phyloP scores from a whole-genome alignment of 2,329 filamentous ascomycete genomes.

The Uncinocarpus reesii region DNA sequence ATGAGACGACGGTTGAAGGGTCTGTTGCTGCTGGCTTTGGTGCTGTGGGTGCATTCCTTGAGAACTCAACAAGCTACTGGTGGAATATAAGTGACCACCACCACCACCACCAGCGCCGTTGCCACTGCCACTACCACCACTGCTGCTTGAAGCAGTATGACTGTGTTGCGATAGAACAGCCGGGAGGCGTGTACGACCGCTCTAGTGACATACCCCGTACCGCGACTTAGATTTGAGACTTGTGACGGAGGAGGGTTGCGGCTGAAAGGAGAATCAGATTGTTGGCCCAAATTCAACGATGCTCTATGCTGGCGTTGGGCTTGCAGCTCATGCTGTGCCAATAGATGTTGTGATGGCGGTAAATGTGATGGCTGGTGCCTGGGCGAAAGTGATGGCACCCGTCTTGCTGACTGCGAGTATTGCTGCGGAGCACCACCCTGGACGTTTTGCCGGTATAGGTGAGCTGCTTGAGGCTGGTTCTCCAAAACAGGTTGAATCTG shows the following conservation, averaged over 20 bases:
- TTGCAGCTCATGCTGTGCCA: slow-evolving; percentile 17
- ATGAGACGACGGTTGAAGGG: slow-evolving; percentile 7
- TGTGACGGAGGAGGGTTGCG: slow-evolving; percentile 26
- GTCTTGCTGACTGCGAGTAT: slow-evolving; percentile 3
- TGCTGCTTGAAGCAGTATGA: slow-evolving; percentile 12
- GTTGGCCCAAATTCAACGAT: slow-evolving; percentile 24
- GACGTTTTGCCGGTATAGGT: slow-evolving; percentile 4
- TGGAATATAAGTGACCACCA: background rate
- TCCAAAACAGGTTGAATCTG: slow-evolving; percentile 2
- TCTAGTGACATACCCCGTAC: slow-evolving; percentile 19
- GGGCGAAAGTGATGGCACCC: slow-evolving; percentile 13
- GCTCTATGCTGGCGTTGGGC: slow-evolving; percentile 24
- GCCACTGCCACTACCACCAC: background rate
- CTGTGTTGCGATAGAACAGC: slow-evolving; percentile 25
- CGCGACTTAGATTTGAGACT: slow-evolving; percentile 15
- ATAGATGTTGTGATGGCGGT: slow-evolving; percentile 14
- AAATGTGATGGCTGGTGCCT: slow-evolving; percentile 14
- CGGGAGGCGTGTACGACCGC: slow-evolving; percentile 34
- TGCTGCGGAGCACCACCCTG: slow-evolving; percentile 10
- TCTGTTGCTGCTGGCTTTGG: slow-evolving; percentile 9
- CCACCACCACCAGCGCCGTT: background rate
- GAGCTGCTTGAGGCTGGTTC: slow-evolving; percentile 2
- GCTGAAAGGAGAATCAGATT: slow-evolving; percentile 23
- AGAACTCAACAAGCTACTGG: slow-evolving; percentile 1
- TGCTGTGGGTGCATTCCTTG: slow-evolving; percentile 5